These are phyloP conservation scores for Candida railenensis DNA, from an alignment of 805 yeast species.

Conservation along the genomic window DNA sequence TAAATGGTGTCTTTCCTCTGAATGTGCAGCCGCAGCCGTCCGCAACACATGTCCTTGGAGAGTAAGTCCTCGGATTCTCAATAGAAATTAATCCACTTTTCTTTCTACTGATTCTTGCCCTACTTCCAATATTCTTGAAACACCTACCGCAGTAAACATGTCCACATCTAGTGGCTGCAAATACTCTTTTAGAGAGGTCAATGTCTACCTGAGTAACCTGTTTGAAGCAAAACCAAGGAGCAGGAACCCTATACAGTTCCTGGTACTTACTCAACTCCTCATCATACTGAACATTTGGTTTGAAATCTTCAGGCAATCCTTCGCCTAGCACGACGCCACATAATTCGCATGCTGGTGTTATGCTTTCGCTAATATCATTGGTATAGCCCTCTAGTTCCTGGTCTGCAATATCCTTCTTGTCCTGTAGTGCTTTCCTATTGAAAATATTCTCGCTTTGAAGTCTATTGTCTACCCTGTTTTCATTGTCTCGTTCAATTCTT, in stretches of 20 bases:
- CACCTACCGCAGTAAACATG: conserved; percentile 88
- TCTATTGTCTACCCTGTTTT: conserved; percentile 31
- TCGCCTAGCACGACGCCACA: conserved; percentile 75
- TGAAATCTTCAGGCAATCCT: conserved; percentile 61
- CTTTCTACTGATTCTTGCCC: conserved; percentile 25
- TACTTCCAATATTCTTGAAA: conserved; percentile 59
- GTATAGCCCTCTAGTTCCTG: conserved; percentile 28
- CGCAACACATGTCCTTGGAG: conserved; percentile 62
- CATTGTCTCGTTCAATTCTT: conserved; percentile 41
- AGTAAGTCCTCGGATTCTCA: conserved; percentile 39
- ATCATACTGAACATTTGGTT: conserved; percentile 32
- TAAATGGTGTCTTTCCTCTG: conserved; percentile 46
- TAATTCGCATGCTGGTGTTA: conserved; percentile 46
- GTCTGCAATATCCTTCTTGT: conserved; percentile 26
- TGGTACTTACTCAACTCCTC: conserved; percentile 23
- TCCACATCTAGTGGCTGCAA: conserved; percentile 66
- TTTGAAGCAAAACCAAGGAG: conserved; percentile 64
- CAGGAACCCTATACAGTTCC: conserved; percentile 34
- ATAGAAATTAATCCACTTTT: conserved; percentile 19
- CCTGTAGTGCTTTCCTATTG: conserved; percentile 27
- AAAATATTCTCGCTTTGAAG: conserved; percentile 28
- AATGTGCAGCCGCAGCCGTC: conserved; percentile 45
- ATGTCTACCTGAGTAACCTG: conserved; percentile 53
- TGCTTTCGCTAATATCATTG: conserved; percentile 21
- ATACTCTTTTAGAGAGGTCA: conserved; percentile 64